Evolutionary conservation across 2,329 filamentous ascomycete species (phyloP).

Genomic region (Dothideomycetidae sp.): DNA sequence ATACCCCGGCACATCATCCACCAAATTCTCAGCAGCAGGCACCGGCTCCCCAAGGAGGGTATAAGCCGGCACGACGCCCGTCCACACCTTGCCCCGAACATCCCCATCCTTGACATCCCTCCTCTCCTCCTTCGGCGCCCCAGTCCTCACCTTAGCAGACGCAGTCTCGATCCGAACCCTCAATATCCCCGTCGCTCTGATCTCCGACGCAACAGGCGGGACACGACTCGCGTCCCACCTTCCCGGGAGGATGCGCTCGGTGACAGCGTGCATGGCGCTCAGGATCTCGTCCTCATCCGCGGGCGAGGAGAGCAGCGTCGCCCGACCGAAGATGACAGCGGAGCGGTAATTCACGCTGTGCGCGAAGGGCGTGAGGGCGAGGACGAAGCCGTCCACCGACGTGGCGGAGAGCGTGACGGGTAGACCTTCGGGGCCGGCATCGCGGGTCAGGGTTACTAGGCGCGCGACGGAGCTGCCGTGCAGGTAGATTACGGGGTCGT

Average conservation of each 20-base stretch:
- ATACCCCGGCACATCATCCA: slow-evolving; percentile 47
- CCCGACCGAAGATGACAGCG: slow-evolving; percentile 63
- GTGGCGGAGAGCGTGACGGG: slow-evolving; percentile 60
- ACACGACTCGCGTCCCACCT: slow-evolving; percentile 56
- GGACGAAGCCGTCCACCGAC: slow-evolving; percentile 64
- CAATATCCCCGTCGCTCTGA: slow-evolving; percentile 60
- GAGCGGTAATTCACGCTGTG: slow-evolving; percentile 83
- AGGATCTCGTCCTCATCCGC: slow-evolving; percentile 54
- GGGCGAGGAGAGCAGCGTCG: slow-evolving; percentile 53
- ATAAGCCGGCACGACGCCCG: slow-evolving; percentile 51
- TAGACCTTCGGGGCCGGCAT: slow-evolving; percentile 34
- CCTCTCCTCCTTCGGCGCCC: slow-evolving; percentile 47
- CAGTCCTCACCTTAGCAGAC: slow-evolving; percentile 60
- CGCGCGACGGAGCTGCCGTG: slow-evolving; percentile 74
- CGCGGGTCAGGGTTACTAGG: slow-evolving; percentile 51
- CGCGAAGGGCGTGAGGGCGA: slow-evolving; percentile 63
- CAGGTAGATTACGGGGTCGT: slow-evolving; percentile 56
- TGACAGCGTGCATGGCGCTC: slow-evolving; percentile 67
- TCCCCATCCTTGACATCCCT: slow-evolving; percentile 39
- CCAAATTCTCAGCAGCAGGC: slow-evolving; percentile 43
- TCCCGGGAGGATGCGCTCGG: slow-evolving; percentile 53
- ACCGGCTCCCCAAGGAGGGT: slow-evolving; percentile 50
- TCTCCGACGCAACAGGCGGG: slow-evolving; percentile 58
- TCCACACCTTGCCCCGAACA: slow-evolving; percentile 40
- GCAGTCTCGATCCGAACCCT: slow-evolving; percentile 54